phyloP scores from a whole-genome alignment of 1,139 yeast genomes.

The Blastobotrys serpentis region DNA sequence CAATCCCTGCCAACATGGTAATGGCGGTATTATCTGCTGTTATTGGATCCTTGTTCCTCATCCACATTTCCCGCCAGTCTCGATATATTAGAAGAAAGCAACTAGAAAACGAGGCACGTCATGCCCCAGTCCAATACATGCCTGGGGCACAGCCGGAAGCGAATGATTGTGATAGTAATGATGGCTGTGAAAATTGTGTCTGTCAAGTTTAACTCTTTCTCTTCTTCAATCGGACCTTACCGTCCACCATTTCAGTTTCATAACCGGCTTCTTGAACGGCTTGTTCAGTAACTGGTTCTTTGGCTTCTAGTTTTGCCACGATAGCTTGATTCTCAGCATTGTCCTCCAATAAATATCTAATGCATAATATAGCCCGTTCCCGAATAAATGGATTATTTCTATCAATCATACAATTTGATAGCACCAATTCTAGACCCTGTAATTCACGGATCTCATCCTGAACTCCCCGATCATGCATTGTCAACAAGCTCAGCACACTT shows the following conservation, averaged over 20 bases:
- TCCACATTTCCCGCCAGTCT: slow-evolving; percentile 57
- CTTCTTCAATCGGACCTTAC: slow-evolving; percentile 47
- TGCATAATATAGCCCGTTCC: slow-evolving; percentile 78
- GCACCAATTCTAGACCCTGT: slow-evolving; percentile 67
- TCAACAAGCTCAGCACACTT: slow-evolving; percentile 38
- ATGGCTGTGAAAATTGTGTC: slow-evolving; percentile 27
- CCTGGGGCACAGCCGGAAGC: slow-evolving; percentile 39
- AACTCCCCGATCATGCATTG: slow-evolving; percentile 47
- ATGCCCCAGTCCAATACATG: slow-evolving; percentile 50
- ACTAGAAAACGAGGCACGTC: slow-evolving; percentile 63
- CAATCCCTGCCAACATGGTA: slow-evolving; percentile 66
- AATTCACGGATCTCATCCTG: slow-evolving; percentile 67
- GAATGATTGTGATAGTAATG: slow-evolving; percentile 11
- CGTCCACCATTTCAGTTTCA: slow-evolving; percentile 56
- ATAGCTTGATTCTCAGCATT: slow-evolving; percentile 71
- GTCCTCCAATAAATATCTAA: slow-evolving; percentile 62
- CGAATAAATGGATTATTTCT: slow-evolving; percentile 80
- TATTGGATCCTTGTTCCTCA: slow-evolving; percentile 53
- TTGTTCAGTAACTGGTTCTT: slow-evolving; percentile 50
- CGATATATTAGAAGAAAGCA: slow-evolving; percentile 48
- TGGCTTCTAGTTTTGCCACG: slow-evolving; percentile 64
- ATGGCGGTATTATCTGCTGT: slow-evolving; percentile 55
- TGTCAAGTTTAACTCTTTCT: slow-evolving; percentile 23
- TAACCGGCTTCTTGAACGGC: slow-evolving; percentile 56
- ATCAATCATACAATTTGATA: slow-evolving; percentile 84